Evolutionary conservation across 352 stramenopile genomes (phyloP).

Genomic region (Pelagophyceae sp.): DNA sequence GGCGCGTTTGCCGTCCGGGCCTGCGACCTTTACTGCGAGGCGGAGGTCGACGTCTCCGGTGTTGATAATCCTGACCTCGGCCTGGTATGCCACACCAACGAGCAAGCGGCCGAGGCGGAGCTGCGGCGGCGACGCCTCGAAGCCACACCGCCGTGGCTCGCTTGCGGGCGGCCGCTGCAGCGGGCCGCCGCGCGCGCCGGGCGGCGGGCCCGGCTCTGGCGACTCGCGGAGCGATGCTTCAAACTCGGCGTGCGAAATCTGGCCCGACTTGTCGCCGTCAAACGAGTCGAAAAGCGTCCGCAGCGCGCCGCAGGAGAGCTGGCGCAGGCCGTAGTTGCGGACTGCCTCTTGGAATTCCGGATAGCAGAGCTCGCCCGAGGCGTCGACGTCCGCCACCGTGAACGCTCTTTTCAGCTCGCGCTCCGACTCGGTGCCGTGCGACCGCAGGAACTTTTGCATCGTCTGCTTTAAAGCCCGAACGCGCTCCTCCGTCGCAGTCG

Average conservation of each 20-base stretch:
- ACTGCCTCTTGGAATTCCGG: neutral
- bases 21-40: neutral
- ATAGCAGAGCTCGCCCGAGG: neutral
- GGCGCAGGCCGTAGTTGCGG: neutral
- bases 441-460: neutral
- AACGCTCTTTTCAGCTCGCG: neutral
- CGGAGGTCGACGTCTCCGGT: neutral
- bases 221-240: neutral
- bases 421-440: neutral
- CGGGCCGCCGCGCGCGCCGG: neutral
- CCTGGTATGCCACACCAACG: slow-evolving; percentile 11
- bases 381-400: neutral
- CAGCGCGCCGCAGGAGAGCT: neutral
- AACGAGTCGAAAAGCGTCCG: slow-evolving; percentile 14
- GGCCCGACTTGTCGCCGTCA: neutral
- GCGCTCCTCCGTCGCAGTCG: slow-evolving; percentile 6
- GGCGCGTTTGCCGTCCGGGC: neutral
- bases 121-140: neutral
- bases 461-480: neutral
- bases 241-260: slow-evolving; percentile 2
- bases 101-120: neutral
- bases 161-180: neutral
- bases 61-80: neutral
- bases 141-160: neutral
- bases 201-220: neutral